A percentile compares a stretch with the other conserved stretches of the same genome.
These are phyloP conservation scores for Phycomyces blakesleeanus DNA, from an alignment of 192 early-diverging fungal species.

Conservation along the genomic window DNA sequence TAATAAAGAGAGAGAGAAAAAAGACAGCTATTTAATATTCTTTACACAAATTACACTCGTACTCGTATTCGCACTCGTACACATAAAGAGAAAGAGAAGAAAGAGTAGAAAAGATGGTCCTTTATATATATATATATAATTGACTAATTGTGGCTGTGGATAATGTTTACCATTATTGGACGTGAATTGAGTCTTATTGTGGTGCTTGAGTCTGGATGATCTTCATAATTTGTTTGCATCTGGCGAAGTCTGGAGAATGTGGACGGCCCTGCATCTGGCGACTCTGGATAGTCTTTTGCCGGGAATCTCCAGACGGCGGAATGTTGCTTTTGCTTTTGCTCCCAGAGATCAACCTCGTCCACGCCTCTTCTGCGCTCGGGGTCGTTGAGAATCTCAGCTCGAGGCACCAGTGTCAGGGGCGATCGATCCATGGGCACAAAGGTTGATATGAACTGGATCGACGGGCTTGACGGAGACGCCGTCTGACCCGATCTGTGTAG, in stretches of 20 bases:
- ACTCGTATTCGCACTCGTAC: no score
- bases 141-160: no score
- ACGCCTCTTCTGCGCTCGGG: conserved; percentile 23
- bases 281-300: conserved; percentile 8
- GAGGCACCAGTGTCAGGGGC: conserved; percentile 20
- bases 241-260: background rate
- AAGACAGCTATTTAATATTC: no score
- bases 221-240: background rate
- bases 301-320: conserved; percentile 8
- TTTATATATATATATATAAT: no score
- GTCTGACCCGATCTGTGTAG: background rate
- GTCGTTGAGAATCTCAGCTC: conserved; percentile 16
- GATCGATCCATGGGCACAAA: conserved; percentile 25
- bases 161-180: no score
- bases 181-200: background rate
- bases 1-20: no score
- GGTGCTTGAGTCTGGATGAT: background rate
- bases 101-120: no score
- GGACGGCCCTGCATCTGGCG: conserved; percentile 1
- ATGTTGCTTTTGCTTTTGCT: conserved; percentile 8
- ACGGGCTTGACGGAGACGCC: background rate
- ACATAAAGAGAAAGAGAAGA: no score
- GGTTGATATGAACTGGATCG: conserved; percentile 3
- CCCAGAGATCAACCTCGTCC: conserved; percentile 28
- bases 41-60: no score